Evolutionary conservation across 2,329 filamentous ascomycete genomes (phyloP).

Genomic region (Neopestalotiopsis sp.): DNA sequence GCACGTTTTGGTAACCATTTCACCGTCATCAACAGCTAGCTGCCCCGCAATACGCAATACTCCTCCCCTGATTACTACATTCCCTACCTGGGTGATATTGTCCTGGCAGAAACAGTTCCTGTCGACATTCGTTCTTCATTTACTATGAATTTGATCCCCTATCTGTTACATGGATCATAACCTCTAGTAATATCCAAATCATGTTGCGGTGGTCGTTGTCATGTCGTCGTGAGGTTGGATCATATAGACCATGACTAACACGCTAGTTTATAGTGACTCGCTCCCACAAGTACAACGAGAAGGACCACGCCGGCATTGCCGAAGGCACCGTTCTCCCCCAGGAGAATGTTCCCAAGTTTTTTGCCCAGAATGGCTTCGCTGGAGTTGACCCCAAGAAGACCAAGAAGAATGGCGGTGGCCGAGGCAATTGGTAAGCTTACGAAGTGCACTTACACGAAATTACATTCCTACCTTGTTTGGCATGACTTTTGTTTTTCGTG

Average conservation of each 20-base stretch:
- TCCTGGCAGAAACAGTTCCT: background rate
- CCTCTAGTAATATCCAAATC: background rate
- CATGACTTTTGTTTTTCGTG: too few species aligned
- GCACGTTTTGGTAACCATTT: background rate
- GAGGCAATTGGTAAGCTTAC: conserved; percentile 86
- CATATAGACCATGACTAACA: conserved; percentile 20
- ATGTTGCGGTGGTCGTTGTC: background rate
- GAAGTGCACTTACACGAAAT: too few species aligned
- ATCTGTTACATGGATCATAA: background rate
- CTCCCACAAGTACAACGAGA: conserved; percentile 94
- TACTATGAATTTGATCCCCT: background rate
- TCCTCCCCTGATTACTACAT: conserved; percentile 20
- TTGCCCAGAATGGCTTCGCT: conserved; percentile 83
- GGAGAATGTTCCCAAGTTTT: conserved; percentile 87
- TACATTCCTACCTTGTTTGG: too few species aligned
- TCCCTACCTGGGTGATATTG: background rate
- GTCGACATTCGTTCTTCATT: background rate
- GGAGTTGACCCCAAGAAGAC: conserved; percentile 88
- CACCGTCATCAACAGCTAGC: conserved; percentile 1
- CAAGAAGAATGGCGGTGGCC: conserved; percentile 95
- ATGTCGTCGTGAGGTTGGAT: background rate
- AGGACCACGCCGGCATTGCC: conserved; percentile 81
- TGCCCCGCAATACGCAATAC: conserved; percentile 26
- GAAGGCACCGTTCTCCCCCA: conserved; percentile 73
- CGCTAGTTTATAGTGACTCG: conserved; percentile 77